Evolutionary conservation across 176 grass and related monocot species (phyloP), one percentile per base, ranked within the genome.

Genomic region (Bothriochloa decipiens): DNA sequence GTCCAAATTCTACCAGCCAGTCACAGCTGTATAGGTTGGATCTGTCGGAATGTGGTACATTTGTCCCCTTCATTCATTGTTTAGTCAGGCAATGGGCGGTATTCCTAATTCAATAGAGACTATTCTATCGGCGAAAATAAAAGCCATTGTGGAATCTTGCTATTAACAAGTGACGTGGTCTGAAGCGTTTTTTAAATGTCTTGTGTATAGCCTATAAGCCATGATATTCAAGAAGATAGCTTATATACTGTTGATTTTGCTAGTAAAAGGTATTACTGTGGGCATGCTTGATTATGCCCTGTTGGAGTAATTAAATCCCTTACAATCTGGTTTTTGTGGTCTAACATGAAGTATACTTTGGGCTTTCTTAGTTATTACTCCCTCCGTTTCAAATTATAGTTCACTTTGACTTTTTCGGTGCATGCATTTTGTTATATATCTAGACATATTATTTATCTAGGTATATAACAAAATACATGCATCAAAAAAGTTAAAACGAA

Each of bases 41-140:
- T 33, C 17, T 73, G 67, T 61, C 36, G 29, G 7, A 87, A 35
- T 65, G 66, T 74, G 13, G 12, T 81, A 29, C 6, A 39, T 72
- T 70, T 15, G n/a, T 74, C 15, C 45, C 72, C 37, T 42, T 8
- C 57, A 22, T 23, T 11, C 3, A 52, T 3, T 12, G 16, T 16
- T 1, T 33, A 68, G 22, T 49, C 55, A 11, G 18, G 65, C 7
- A 53, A 7, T 74, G 8, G 28, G 3, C 1, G 71, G 3, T 33
- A 29, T 82, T 40, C 37, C 3, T 8, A 40, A 32, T 82, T 58
- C 27, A 28, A 42, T 72, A 68, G 60, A 29, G 49, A 2, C 22
- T 39, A 37, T 55, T 70, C 65, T 14, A 11, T 11, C 0, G n/a
- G 23, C 29, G 42, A 43, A 43, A 11, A 43, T 43, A 26, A 40